Evolutionary conservation across 257 asterid species (phyloP).

Genomic region (Penstemon barbatus): DNA sequence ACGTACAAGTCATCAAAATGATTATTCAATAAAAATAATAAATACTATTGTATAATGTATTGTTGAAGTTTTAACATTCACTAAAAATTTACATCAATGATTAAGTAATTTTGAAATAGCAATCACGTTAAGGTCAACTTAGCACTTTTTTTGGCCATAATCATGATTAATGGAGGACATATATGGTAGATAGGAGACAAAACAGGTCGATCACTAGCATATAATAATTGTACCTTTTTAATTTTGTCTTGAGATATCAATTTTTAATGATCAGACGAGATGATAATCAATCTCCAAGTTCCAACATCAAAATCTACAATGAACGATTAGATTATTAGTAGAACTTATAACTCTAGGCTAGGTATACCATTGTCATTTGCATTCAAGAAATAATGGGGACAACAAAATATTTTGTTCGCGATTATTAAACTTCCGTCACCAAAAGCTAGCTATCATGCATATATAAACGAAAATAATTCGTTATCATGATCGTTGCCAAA

Average conservation of each 20-base stretch:
- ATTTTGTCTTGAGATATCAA: slow-evolving; percentile 1
- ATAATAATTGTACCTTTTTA: background rate
- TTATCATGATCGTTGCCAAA: background rate
- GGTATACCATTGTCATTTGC: background rate
- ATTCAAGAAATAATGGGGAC: no score
- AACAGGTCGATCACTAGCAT: background rate
- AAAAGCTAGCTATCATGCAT: background rate
- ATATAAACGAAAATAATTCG: no score
- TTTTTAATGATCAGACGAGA: background rate
- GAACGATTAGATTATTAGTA: background rate
- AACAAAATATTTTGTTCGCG: no score
- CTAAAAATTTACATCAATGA: no score
- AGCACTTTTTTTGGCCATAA: background rate
- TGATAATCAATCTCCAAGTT: background rate
- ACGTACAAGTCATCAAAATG: no score
- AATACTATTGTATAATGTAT: no score
- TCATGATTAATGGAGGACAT: background rate
- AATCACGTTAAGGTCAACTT: slow-evolving; percentile 4
- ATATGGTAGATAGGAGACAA: slow-evolving; percentile 4
- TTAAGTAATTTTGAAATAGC: no score
- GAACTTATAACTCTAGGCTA: background rate
- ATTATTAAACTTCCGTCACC: background rate
- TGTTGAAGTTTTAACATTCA: no score
- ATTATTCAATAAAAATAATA: no score
- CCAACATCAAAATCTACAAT: slow-evolving; percentile 6